Conservation (phyloP, 129 eudicot genomes). For the Arctium lappa region DNA sequence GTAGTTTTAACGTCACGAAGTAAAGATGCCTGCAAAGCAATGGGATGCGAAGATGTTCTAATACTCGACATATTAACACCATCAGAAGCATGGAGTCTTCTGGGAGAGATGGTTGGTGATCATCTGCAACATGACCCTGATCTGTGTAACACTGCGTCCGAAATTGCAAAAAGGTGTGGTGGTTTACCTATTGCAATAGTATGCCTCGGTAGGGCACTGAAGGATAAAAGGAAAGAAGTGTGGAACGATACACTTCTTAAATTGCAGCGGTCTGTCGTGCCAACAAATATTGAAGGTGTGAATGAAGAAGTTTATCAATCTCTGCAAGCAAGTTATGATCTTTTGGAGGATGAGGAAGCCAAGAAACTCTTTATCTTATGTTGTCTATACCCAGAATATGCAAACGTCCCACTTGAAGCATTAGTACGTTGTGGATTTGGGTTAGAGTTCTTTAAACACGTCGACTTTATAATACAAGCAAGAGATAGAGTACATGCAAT, state of each 20-base stretch:
- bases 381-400: conserved; percentile 38
- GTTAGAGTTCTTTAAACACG: conserved; percentile 18
- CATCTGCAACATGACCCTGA: conserved; percentile 18
- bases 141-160: conserved; percentile 21
- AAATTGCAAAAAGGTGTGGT: conserved; percentile 33
- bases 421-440: conserved; percentile 36
- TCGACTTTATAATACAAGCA: conserved; percentile 13
- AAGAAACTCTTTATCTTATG: conserved; percentile 34
- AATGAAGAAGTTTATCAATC: conserved; percentile 34
- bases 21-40: conserved; percentile 15
- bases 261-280: conserved; percentile 18
- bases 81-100: conserved; percentile 31
- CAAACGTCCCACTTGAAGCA: conserved; percentile 38
- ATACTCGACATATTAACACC: conserved; percentile 23
- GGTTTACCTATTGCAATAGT: conserved; percentile 43
- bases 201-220: conserved; percentile 35
- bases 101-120: conserved; percentile 37
- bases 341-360: conserved; percentile 32
- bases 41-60: conserved; percentile 26
- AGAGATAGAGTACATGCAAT: conserved; percentile 30
- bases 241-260: conserved; percentile 31
- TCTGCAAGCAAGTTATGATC: conserved; percentile 36
- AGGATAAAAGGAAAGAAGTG: conserved; percentile 24
- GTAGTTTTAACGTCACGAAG: conserved; percentile 34
- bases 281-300: conserved; percentile 26